phyloP scores from a whole-genome alignment of 1,284 basidiomycete genomes.

The Heterobasidion annosum region DNA sequence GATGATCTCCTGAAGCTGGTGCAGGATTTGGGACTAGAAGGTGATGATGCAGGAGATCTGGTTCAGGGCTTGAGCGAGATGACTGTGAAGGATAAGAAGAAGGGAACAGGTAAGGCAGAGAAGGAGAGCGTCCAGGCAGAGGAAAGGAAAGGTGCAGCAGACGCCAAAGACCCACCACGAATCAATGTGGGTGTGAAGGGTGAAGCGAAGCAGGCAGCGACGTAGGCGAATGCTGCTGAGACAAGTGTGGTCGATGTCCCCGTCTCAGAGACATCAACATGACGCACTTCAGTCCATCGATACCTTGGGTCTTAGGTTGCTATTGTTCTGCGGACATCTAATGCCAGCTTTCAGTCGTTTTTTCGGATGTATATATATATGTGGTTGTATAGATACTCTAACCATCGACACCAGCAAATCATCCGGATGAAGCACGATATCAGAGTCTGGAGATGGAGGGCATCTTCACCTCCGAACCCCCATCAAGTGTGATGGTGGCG shows the following conservation, averaged over 20 bases:
- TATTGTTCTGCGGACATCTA: background rate
- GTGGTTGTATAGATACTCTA: too few relatives aligned
- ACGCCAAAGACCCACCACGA: background rate
- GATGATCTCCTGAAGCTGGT: constrained; percentile 63
- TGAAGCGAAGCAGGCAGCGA: constrained; percentile 4
- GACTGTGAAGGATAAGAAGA: constrained; percentile 7
- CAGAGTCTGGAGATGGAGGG: constrained; percentile 3
- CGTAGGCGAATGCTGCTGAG: background rate
- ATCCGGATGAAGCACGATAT: background rate
- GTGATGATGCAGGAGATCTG: constrained; percentile 62
- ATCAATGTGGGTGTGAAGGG: background rate
- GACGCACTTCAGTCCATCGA: background rate
- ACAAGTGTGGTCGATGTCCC: background rate
- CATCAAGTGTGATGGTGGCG: constrained; percentile 52
- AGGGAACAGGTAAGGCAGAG: background rate
- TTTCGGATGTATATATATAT: too few relatives aligned
- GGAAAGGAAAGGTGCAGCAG: background rate
- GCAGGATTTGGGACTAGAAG: constrained; percentile 63
- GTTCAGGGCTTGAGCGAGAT: constrained; percentile 43
- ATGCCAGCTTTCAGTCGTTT: too few relatives aligned
- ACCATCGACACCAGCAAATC: background rate
- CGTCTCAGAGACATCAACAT: too few relatives aligned
- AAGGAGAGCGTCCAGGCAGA: background rate
- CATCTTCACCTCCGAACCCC: constrained; percentile 18
- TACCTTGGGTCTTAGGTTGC: background rate